Base-by-base conservation (phyloP, 257 asterid species). In the Thymus mandschuricus region DNA sequence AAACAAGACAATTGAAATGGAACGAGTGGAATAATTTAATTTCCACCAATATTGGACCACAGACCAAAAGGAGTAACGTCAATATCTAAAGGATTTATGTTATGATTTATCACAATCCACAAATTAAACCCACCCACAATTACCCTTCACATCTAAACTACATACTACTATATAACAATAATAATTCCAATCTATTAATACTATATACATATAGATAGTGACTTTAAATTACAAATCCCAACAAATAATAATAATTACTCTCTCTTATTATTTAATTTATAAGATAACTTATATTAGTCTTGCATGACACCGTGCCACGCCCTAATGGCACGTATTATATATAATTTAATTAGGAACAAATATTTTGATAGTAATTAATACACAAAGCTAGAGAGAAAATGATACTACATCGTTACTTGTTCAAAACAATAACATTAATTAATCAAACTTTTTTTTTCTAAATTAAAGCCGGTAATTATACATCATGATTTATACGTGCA, bases 271-370 rank as follows among this genome's bases (percentile, higher is more conserved):
- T 45, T 9, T 45, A 13, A 3, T 7, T 8, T 44, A 10, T 10
- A 44, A 44, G 49, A 44, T 44, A 8, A 44, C 11, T 3, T 6
- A 46, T 9, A 46, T 9, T 46, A 40, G 41, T 29, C 21, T 28
- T 69, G 30, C 50, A 50, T 81, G 43, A 75, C 82, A 81, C 81
- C 58, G 73, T 80, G 54, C 81, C 77, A 43, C 41, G 4, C 8
- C 56, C 8, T 50, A 50, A 50, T 45, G 50, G n/a, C 3, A 52
- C 33, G 28, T 52, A 52, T 27, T 2, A 52, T 52, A 29, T 56
- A 35, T 0, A 0, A 3, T 35, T 3, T 35, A 1, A 3, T 6
- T 35, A 35, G 4, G 4, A 3, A 35, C 40, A 35, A 35, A 3
- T 35, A 55, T 28, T 27, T 10, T 29, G 10, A 30, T 57, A 29